These are phyloP conservation scores for Eucalyptus rudis DNA, from an alignment of 345 rosid genomes.

Conservation along the genomic window DNA sequence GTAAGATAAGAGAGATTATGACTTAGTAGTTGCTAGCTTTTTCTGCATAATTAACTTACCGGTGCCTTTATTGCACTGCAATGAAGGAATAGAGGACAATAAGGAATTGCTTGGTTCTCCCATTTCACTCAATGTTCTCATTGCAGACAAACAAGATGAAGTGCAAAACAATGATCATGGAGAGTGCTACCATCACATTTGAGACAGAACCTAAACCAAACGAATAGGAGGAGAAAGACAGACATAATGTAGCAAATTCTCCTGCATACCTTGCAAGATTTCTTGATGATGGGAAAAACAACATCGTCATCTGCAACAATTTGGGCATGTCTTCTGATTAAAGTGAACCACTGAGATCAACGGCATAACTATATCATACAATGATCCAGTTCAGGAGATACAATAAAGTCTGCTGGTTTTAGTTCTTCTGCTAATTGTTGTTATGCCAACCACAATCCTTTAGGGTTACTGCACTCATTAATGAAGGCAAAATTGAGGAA, in stretches of 20 bases:
- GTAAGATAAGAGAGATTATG: not conserved
- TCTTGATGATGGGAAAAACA: constrained; percentile 1
- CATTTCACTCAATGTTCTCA: not conserved
- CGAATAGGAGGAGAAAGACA: not conserved
- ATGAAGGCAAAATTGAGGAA: not conserved
- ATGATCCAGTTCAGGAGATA: not conserved
- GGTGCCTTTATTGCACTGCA: not conserved
- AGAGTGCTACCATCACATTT: not conserved
- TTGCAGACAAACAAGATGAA: not conserved
- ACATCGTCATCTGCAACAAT: not conserved
- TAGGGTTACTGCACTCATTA: not conserved
- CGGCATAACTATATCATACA: not conserved
- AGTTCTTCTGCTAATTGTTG: not conserved
- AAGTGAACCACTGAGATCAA: constrained; percentile 9
- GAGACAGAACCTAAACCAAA: not conserved
- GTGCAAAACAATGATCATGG: not conserved
- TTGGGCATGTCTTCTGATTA: constrained; percentile 9
- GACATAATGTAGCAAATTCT: not conserved
- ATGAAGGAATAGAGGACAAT: not conserved
- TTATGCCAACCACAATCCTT: not conserved
- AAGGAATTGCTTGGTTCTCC: not conserved
- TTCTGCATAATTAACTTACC: not conserved
- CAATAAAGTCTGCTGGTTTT: not conserved
- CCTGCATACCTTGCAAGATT: constrained; percentile 5
- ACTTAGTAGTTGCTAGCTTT: not conserved